These are phyloP conservation scores for Corylus heterophylla DNA, from an alignment of 306 rosid species.

Conservation along the genomic window DNA sequence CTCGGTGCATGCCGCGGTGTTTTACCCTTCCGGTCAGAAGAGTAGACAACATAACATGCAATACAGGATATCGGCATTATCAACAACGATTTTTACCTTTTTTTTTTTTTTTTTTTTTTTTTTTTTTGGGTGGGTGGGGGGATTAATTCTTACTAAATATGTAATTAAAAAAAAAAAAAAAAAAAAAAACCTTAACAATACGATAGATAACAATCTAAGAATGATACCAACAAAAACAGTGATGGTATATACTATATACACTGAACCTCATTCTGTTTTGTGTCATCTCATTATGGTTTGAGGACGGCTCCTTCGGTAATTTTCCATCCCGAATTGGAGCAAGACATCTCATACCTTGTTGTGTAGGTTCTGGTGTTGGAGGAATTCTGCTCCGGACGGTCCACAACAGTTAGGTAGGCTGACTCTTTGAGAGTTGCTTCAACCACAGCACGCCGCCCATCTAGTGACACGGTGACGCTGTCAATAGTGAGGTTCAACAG, in stretches of 20 bases:
- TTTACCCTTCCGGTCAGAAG: not conserved
- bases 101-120: too few relatives aligned
- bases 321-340: conserved; percentile 76
- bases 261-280: conserved; percentile 9
- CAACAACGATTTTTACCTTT: too few relatives aligned
- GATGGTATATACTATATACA: conserved; percentile 29
- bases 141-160: not conserved
- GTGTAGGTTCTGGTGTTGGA: conserved; percentile 80
- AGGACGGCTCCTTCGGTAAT: conserved; percentile 92
- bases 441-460: conserved; percentile 80
- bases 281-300: conserved; percentile 47
- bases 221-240: not conserved
- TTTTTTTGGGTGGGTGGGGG: not conserved
- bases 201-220: not conserved
- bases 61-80: not conserved
- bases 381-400: conserved; percentile 67
- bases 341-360: conserved; percentile 78
- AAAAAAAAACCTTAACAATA: not conserved
- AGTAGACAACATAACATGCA: not conserved
- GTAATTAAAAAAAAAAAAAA: too few relatives aligned
- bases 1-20: not conserved
- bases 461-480: conserved; percentile 75
- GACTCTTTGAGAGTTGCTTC: conserved; percentile 87
- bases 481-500: conserved; percentile 74
- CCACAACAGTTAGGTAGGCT: conserved; percentile 61